Evolutionary conservation across 108 stramenopile genomes (phyloP), one percentile per base, ranked within the genome.

Genomic region (Craspedostauros australis): DNA sequence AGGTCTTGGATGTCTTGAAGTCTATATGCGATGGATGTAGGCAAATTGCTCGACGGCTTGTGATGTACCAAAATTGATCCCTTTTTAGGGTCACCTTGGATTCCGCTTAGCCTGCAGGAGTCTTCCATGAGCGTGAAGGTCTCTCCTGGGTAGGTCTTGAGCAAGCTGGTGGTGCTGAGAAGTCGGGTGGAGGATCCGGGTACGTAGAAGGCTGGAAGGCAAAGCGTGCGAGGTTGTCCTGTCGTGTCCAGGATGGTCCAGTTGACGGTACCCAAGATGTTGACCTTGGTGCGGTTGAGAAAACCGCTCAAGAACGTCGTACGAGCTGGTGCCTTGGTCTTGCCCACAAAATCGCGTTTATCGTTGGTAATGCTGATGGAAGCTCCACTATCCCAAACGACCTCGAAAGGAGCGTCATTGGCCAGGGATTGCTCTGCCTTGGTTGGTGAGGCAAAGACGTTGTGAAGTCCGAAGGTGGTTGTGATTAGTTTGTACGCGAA

Each of bases 301-400:
- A 44, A 7, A 44, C 43, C 43, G 15, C n/a, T 8, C 18, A 44
- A 9, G 8, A 9, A 7, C 8, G 15, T 25, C 3, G 12, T 23
- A 2, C 2, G 2, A 5, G 22, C 7, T 15, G 38, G 32, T 3
- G 7, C 11, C 12, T 24, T 14, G 7, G 46, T 20, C 15, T 24
- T 26, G 6, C 31, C 49, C 51, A 59, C 57, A 51, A 67, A 67
- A 42, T 67, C 66, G 2, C 2, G 2, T 5, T 37, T 14, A 8
- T 6, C 2, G 8, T 2, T 2, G 5, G 57, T 34, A 5, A 67
- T 39, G 11, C 50, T 30, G 23, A 52, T 24, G 27, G 39, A 41
- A 24, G 66, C 66, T 2, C 66, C 66, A 15, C 57, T 25, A 34
- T 67, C 66, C 45, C 63, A 59, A 45, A 67, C 50, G 8, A 67